Evolutionary conservation across 805 yeast species (phyloP).

Genomic region (Cyberlindnera amylophila): DNA sequence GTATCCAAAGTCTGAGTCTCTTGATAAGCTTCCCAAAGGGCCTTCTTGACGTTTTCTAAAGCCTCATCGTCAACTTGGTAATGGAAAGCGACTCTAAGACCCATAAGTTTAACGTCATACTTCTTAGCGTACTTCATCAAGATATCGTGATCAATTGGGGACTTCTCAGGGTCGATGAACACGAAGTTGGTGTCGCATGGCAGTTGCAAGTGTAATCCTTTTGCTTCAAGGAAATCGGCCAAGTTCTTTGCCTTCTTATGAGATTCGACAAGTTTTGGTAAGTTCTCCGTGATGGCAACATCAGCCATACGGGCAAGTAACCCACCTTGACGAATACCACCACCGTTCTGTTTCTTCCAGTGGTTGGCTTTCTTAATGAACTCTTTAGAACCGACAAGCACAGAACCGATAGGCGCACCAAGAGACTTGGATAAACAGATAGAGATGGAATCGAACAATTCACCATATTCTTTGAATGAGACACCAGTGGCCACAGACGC

Average conservation of each 20-base stretch:
- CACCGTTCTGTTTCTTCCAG: slow-evolving; percentile 89
- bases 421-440: slow-evolving; percentile 84
- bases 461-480: slow-evolving; percentile 65
- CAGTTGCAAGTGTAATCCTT: slow-evolving; percentile 54
- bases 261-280: slow-evolving; percentile 42
- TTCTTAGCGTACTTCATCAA: slow-evolving; percentile 52
- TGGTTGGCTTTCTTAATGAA: slow-evolving; percentile 73
- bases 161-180: slow-evolving; percentile 52
- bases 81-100: slow-evolving; percentile 68
- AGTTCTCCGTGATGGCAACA: slow-evolving; percentile 68
- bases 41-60: slow-evolving; percentile 24
- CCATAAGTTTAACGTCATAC: slow-evolving; percentile 53
- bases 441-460: slow-evolving; percentile 79
- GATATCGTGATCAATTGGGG: slow-evolving; percentile 51
- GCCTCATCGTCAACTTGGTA: slow-evolving; percentile 23
- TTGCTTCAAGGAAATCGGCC: slow-evolving; percentile 45
- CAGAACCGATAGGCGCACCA: slow-evolving; percentile 93
- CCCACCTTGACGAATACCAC: slow-evolving; percentile 90
- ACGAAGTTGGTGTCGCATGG: slow-evolving; percentile 87
- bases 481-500: slow-evolving; percentile 61
- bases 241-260: slow-evolving; percentile 50
- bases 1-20: slow-evolving; percentile 15
- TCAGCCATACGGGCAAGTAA: slow-evolving; percentile 74
- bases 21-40: slow-evolving; percentile 38
- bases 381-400: slow-evolving; percentile 62